Percentiles rank a stretch among this genome's conserved stretches.
Conservation (phyloP, 768 basidiomycete genomes). For the Xanthoconium purpureum region DNA sequence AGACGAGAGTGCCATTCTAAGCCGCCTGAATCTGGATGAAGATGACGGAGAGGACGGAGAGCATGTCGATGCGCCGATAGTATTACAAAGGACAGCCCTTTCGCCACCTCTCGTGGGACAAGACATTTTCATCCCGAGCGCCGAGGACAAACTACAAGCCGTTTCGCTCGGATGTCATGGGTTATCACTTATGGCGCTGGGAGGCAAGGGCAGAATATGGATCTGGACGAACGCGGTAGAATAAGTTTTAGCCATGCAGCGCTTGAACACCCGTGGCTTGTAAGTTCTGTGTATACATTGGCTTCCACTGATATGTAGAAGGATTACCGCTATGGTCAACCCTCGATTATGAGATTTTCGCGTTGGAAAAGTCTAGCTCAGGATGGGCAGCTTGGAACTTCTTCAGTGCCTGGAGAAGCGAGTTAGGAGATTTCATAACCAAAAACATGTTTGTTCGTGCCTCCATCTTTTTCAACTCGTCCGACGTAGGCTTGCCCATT, state of each 20-base stretch:
- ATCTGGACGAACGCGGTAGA: conserved; percentile 25
- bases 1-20: conserved; percentile 19
- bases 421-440: neutral
- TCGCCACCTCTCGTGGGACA: conserved; percentile 18
- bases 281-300: neutral
- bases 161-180: conserved; percentile 46
- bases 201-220: conserved; percentile 21
- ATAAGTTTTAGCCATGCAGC: conserved; percentile 1
- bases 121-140: conserved; percentile 22
- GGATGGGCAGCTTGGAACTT: conserved; percentile 91
- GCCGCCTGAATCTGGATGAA: conserved; percentile 24
- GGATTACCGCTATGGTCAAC: neutral
- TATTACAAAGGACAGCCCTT: conserved; percentile 3
- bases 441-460: conserved; percentile 34
- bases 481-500: conserved; percentile 94
- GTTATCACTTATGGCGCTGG: conserved; percentile 22
- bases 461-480: conserved; percentile 91
- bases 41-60: conserved; percentile 29
- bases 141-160: conserved; percentile 32
- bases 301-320: neutral
- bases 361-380: conserved; percentile 91
- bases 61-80: neutral
- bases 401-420: conserved; percentile 58
- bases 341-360: conserved; percentile 68
- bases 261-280: neutral